Conservation (phyloP, 495 filamentous ascomycete genomes). For the Penicillium alfredii region DNA sequence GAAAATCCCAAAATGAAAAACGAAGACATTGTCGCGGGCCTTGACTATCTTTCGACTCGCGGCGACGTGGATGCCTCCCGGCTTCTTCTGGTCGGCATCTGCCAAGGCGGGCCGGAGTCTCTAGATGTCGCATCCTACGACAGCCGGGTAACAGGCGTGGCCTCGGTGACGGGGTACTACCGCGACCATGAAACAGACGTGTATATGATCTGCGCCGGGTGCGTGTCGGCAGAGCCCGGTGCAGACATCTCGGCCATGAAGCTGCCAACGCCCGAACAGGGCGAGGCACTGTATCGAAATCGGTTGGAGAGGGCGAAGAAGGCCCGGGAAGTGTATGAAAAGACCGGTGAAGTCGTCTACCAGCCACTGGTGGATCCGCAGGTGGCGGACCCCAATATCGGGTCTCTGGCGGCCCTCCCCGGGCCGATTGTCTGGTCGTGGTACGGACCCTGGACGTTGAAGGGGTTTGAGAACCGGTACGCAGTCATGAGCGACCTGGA, state of each 20-base stretch:
- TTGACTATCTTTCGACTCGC: slow-evolving; percentile 15
- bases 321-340: slow-evolving; percentile 14
- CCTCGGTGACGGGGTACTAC: slow-evolving; percentile 20
- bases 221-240: slow-evolving; percentile 15
- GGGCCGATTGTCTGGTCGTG: slow-evolving; percentile 21
- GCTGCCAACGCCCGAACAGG: slow-evolving; percentile 19
- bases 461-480: slow-evolving; percentile 21
- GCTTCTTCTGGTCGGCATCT: slow-evolving; percentile 19
- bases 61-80: slow-evolving; percentile 11
- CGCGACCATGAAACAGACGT: slow-evolving; percentile 21
- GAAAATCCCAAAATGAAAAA: slow-evolving; percentile 22
- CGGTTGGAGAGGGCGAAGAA: slow-evolving; percentile 15
- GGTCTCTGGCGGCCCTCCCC: slow-evolving; percentile 16
- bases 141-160: slow-evolving; percentile 14
- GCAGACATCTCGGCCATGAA: slow-evolving; percentile 14
- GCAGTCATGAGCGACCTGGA: slow-evolving; percentile 21
- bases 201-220: slow-evolving; percentile 22
- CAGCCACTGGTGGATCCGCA: slow-evolving; percentile 19
- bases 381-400: slow-evolving; percentile 15
- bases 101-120: slow-evolving; percentile 18
- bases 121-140: slow-evolving; percentile 21
- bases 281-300: slow-evolving; percentile 16
- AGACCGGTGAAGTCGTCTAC: slow-evolving; percentile 19
- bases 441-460: slow-evolving; percentile 21
- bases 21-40: slow-evolving; percentile 16